Percentiles rank a stretch among this genome's conserved stretches.
Conservation (phyloP, 2,329 filamentous ascomycete genomes). For the Xylariomycetidae sp. region DNA sequence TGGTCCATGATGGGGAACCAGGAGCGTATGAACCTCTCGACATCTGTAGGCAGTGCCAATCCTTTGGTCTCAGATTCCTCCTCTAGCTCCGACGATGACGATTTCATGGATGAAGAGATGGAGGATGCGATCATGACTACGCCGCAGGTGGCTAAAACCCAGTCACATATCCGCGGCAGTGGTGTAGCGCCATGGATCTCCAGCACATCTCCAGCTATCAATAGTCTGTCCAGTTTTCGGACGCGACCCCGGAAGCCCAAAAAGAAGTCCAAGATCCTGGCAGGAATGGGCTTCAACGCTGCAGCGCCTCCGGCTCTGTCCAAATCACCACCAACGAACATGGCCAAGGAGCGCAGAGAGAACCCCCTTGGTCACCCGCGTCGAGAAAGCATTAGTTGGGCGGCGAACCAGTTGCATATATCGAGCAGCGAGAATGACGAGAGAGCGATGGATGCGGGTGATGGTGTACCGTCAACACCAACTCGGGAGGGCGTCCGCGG, state of each 20-base stretch:
- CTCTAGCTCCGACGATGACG: conserved; percentile 64
- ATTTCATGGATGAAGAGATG: conserved; percentile 66
- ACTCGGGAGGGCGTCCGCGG: conserved; percentile 57
- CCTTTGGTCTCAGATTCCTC: conserved; percentile 72
- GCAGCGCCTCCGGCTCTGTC: conserved; percentile 43
- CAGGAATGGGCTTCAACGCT: conserved; percentile 46
- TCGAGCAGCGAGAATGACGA: conserved; percentile 77
- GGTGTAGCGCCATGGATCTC: conserved; percentile 54
- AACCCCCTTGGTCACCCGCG: conserved; percentile 46
- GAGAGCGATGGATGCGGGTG: conserved; percentile 45
- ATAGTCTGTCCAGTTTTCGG: conserved; percentile 77
- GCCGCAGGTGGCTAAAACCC: conserved; percentile 64
- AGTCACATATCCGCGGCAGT: conserved; percentile 35
- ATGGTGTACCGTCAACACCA: conserved; percentile 34
- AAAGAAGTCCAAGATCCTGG: conserved; percentile 39
- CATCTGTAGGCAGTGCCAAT: conserved; percentile 74
- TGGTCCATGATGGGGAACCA: conserved; percentile 67
- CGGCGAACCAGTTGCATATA: conserved; percentile 82
- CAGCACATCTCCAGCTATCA: conserved; percentile 62
- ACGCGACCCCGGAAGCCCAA: conserved; percentile 63
- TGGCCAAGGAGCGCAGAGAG: conserved; percentile 32
- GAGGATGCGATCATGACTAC: conserved; percentile 79
- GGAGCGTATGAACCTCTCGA: conserved; percentile 68
- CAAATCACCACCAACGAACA: conserved; percentile 62
- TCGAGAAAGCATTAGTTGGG: conserved; percentile 83